A percentile compares a stretch with the other conserved stretches of the same genome.
phyloP scores from a whole-genome alignment of 371 early-diverging fungal species.

The Mortierella sp. region DNA sequence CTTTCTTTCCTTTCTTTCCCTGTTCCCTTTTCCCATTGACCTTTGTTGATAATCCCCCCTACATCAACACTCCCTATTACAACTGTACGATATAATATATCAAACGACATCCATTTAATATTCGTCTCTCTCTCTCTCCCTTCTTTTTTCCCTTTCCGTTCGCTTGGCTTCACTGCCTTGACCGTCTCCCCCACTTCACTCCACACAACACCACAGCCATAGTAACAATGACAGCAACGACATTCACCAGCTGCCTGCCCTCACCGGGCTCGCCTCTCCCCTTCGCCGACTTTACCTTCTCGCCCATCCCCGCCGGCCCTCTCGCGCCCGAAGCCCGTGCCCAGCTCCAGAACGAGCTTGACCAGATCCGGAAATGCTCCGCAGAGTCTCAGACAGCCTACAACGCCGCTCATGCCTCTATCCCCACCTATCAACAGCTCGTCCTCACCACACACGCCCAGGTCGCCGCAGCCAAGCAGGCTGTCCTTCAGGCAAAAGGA shows the following conservation, averaged over 20 bases:
- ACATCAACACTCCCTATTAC: not conserved
- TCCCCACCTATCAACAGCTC: slow-evolving; percentile 47
- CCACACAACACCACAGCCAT: slow-evolving; percentile 6
- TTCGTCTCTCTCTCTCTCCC: not conserved
- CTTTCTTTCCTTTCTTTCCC: not conserved
- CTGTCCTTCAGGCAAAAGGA: slow-evolving; percentile 40
- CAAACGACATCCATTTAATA: not conserved
- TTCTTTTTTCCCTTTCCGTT: not conserved
- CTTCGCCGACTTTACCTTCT: slow-evolving; percentile 21
- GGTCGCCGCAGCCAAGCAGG: slow-evolving; percentile 50
- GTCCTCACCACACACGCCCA: slow-evolving; percentile 55
- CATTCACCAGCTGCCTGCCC: slow-evolving; percentile 41
- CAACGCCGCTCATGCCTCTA: slow-evolving; percentile 47
- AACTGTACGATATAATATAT: too few species aligned
- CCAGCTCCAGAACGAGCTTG: slow-evolving; percentile 41
- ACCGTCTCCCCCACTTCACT: not conserved
- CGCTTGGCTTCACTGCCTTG: not conserved
- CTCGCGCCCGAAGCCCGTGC: slow-evolving; percentile 36
- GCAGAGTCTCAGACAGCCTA: slow-evolving; percentile 39
- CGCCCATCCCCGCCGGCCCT: slow-evolving; percentile 43
- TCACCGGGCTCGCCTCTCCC: slow-evolving; percentile 34
- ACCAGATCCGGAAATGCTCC: slow-evolving; percentile 30
- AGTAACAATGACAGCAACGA: slow-evolving; percentile 43
- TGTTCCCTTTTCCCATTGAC: not conserved
- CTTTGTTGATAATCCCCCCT: not conserved